Evolutionary conservation across 306 rosid species (phyloP).

Genomic region (Quercus variabilis): DNA sequence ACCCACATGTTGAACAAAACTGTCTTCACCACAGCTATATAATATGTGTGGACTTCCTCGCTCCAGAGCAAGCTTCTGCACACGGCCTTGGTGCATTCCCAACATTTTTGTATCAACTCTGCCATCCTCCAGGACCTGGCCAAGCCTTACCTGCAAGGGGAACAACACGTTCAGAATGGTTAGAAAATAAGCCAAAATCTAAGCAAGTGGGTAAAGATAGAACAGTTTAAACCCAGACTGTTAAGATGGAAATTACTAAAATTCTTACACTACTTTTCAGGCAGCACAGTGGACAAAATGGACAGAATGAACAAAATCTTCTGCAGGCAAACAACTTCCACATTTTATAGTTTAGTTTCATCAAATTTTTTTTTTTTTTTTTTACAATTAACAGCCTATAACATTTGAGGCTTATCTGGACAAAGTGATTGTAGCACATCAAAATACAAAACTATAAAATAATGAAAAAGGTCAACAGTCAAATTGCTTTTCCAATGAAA

Average conservation of each 20-base stretch:
- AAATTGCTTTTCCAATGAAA: neutral
- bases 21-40: conserved; percentile 63
- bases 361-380: neutral
- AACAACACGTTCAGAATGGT: conserved; percentile 3
- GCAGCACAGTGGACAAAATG: neutral
- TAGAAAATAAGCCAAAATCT: conserved; percentile 7
- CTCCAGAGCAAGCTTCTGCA: conserved; percentile 62
- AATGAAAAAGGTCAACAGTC: neutral
- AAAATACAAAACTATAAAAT: neutral
- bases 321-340: neutral
- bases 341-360: neutral
- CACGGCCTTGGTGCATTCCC: conserved; percentile 49
- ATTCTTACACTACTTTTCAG: neutral
- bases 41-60: conserved; percentile 54
- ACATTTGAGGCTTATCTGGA: neutral
- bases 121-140: conserved; percentile 43
- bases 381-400: neutral
- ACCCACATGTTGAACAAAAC: conserved; percentile 56
- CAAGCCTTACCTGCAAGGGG: conserved; percentile 50
- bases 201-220: neutral
- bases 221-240: neutral
- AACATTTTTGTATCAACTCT: conserved; percentile 38
- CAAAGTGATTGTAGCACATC: neutral
- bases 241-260: neutral
- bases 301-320: too few species aligned